Evolutionary conservation across 805 yeast genomes (phyloP).

Genomic region (Nakazawaea wyomingensis): DNA sequence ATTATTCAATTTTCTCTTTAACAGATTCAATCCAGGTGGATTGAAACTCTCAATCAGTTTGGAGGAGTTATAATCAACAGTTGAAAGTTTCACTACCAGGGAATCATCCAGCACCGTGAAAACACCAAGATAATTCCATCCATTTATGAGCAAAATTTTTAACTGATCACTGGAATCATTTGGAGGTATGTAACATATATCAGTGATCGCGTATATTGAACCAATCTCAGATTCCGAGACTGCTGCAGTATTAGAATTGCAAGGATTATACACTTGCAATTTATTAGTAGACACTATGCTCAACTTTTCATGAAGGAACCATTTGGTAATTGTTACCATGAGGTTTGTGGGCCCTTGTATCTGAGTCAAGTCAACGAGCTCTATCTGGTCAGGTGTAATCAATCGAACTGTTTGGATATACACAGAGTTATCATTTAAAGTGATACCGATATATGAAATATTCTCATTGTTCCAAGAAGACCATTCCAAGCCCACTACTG

Average conservation of each 20-base stretch:
- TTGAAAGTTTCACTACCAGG: neutral
- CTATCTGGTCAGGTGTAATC: neutral
- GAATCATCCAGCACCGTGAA: neutral
- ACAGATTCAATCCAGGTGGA: neutral
- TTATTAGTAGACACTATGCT: constrained; percentile 3
- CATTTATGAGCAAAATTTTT: neutral
- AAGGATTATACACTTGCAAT: neutral
- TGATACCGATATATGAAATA: neutral
- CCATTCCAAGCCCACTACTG: constrained; percentile 10
- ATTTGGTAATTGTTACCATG: neutral
- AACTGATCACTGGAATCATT: neutral
- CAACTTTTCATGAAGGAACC: neutral
- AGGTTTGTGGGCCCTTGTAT: neutral
- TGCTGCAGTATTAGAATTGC: neutral
- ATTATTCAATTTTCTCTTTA: constrained; percentile 2
- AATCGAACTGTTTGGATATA: neutral
- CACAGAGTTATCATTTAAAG: constrained; percentile 3
- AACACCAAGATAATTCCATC: constrained; percentile 1
- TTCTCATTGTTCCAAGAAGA: constrained; percentile 7
- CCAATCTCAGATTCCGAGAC: no score
- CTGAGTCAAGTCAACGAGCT: neutral
- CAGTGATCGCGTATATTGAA: constrained; percentile 7
- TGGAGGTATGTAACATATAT: constrained; percentile 3
- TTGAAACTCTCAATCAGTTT: neutral
- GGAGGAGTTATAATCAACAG: constrained; percentile 2